These are phyloP conservation scores for Tuber brumale DNA, from an alignment of 495 filamentous ascomycete genomes.

Conservation along the genomic window DNA sequence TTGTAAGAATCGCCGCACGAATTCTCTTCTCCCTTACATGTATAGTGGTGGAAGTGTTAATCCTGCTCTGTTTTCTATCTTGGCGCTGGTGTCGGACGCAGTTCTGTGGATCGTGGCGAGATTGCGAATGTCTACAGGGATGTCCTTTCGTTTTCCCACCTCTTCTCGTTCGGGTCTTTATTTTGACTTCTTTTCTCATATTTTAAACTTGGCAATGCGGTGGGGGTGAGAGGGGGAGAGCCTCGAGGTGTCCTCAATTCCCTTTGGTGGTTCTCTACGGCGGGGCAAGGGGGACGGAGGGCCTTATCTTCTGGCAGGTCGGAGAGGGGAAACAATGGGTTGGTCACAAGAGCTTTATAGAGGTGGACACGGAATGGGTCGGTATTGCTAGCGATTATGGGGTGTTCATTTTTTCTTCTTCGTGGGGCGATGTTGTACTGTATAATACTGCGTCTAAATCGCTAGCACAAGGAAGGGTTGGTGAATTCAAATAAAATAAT, in stretches of 20 bases:
- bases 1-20: conserved; percentile 29
- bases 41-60: conserved; percentile 23
- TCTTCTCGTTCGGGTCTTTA: conserved; percentile 27
- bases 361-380: conserved; percentile 20
- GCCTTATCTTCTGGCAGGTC: conserved; percentile 9
- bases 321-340: conserved; percentile 21
- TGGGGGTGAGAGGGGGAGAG: conserved; percentile 8
- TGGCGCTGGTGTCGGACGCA: conserved; percentile 23
- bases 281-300: conserved; percentile 11
- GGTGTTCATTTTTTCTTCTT: background rate
- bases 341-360: conserved; percentile 32
- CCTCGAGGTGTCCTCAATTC: conserved; percentile 2
- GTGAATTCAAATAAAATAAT: conserved; percentile 1
- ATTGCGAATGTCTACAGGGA: conserved; percentile 26
- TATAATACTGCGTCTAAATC: conserved; percentile 2
- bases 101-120: conserved; percentile 25
- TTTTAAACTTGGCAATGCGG: conserved; percentile 33
- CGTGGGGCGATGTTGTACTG: background rate
- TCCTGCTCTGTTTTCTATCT: conserved; percentile 25
- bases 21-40: conserved; percentile 30
- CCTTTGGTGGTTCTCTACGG: conserved; percentile 23
- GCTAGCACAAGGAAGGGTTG: background rate
- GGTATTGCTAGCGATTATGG: conserved; percentile 1
- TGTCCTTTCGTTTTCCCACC: conserved; percentile 24
- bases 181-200: conserved; percentile 25